These are phyloP conservation scores for Mycena sanguinolenta DNA, from an alignment of 768 basidiomycete genomes.

Conservation along the genomic window DNA sequence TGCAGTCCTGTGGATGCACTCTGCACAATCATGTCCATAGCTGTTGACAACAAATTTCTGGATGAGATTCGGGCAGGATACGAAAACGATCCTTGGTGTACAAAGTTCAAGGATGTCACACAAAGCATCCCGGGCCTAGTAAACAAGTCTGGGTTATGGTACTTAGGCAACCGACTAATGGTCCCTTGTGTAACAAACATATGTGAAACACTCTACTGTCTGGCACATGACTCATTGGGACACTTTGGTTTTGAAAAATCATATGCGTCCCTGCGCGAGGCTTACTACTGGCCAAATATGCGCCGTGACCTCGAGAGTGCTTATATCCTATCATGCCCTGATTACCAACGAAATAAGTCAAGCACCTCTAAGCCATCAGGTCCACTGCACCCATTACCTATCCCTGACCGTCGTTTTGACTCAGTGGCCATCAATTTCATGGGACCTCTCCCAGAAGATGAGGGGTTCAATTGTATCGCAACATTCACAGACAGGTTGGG, in stretches of 20 bases:
- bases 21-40: no score
- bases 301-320: conserved; percentile 37
- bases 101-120: no score
- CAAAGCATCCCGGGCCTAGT: no score
- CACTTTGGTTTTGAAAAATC: conserved; percentile 39
- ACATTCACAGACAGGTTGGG: no score
- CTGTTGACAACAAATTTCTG: no score
- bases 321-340: conserved; percentile 42
- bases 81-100: no score
- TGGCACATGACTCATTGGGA: conserved; percentile 3
- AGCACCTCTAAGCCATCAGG: conserved; percentile 17
- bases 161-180: neutral
- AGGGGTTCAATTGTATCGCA: neutral
- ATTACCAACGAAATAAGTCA: conserved; percentile 49
- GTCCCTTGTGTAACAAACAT: neutral
- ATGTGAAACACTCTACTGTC: neutral
- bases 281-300: conserved; percentile 30
- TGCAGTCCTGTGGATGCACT: no score
- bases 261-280: conserved; percentile 15
- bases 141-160: conserved; percentile 12
- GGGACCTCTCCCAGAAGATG: neutral
- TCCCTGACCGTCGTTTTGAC: neutral
- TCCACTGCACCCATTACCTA: neutral
- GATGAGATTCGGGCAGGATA: no score
- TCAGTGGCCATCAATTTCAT: neutral